Conservation (phyloP, 2,329 filamentous ascomycete genomes). For the Fusarium sp. region DNA sequence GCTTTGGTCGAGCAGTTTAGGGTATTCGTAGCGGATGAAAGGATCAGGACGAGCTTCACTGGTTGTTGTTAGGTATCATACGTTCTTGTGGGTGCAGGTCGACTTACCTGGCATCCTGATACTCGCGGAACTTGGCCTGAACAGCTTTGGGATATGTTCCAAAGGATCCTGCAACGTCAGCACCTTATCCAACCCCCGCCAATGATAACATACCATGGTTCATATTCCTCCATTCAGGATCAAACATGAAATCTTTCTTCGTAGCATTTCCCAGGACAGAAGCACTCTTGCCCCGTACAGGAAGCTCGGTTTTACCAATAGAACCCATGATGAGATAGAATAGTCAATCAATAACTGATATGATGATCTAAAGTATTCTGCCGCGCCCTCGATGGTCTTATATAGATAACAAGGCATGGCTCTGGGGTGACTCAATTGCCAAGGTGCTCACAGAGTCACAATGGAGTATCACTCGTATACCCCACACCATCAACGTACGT, state of each 20-base stretch:
- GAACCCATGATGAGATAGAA: conserved; percentile 38
- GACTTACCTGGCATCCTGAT: conserved; percentile 66
- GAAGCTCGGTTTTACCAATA: conserved; percentile 36
- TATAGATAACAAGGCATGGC: conserved; percentile 11
- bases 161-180: conserved; percentile 72
- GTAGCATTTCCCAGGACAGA: conserved; percentile 54
- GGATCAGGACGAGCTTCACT: conserved; percentile 76
- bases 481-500: conserved; percentile 42
- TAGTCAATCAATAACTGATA: not conserved
- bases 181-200: not conserved
- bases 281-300: conserved; percentile 40
- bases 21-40: conserved; percentile 79
- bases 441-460: not conserved
- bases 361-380: not conserved
- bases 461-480: conserved; percentile 15
- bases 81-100: not conserved
- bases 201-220: conserved; percentile 74
- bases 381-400: not conserved
- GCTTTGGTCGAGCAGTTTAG: conserved; percentile 72
- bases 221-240: conserved; percentile 74
- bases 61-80: not conserved
- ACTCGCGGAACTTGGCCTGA: conserved; percentile 67
- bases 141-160: conserved; percentile 78
- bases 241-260: conserved; percentile 75
- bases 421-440: conserved; percentile 33